Percentiles rank a stretch among this genome's conserved stretches.
These are phyloP conservation scores for Xylaria sp. DNA, from an alignment of 2,329 filamentous ascomycete species.

Conservation along the genomic window DNA sequence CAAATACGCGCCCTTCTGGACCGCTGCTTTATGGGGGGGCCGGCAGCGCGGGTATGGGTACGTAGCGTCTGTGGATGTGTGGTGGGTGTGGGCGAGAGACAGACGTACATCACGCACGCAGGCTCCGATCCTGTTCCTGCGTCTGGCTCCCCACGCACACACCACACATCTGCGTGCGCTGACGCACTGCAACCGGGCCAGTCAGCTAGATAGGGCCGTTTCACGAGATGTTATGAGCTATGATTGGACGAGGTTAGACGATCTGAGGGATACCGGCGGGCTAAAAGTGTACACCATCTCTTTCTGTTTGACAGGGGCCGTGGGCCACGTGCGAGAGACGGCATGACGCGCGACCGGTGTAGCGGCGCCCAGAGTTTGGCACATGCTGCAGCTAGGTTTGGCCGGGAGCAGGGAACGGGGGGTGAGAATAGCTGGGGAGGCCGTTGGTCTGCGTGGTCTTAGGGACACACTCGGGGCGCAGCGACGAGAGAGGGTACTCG, in stretches of 20 bases:
- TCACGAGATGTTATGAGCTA: constrained; percentile 53
- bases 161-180: constrained; percentile 30
- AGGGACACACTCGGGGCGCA: constrained; percentile 38
- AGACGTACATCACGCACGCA: too few species aligned
- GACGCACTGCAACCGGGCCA: constrained; percentile 32
- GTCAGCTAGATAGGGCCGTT: constrained; percentile 40
- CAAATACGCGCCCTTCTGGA: constrained; percentile 42
- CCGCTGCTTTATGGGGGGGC: constrained; percentile 47
- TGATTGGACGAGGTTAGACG: constrained; percentile 53
- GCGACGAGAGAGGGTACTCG: constrained; percentile 29
- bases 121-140: constrained; percentile 39
- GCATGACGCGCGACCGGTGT: constrained; percentile 34
- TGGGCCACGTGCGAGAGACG: constrained; percentile 31
- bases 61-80: constrained; percentile 23
- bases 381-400: constrained; percentile 31
- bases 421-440: constrained; percentile 16
- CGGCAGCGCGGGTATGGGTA: constrained; percentile 28
- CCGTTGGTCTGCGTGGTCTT: constrained; percentile 22
- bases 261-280: constrained; percentile 38
- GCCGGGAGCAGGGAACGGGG: constrained; percentile 24
- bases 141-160: constrained; percentile 33
- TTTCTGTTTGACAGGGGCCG: constrained; percentile 32
- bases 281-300: constrained; percentile 53
- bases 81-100: constrained; percentile 31
- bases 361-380: constrained; percentile 25